Evolutionary conservation across 768 basidiomycete species (phyloP), one percentile per base, ranked within the genome.

Genomic region (Boletus fagicola): DNA sequence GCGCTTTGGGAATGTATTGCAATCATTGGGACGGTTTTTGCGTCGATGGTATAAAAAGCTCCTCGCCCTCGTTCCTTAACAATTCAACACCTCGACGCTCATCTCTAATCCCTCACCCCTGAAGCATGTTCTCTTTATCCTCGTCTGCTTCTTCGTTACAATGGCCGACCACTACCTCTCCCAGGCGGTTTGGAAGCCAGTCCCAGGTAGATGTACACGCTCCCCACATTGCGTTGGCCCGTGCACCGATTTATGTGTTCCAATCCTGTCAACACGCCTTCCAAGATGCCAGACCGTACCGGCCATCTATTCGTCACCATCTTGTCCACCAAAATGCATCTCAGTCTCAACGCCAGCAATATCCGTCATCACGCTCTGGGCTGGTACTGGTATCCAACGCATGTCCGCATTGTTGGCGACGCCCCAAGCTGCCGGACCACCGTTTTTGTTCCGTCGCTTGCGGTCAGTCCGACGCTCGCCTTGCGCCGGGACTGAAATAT

Each of bases 391-490:
- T 18, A 7, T 57, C 36, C 7, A 59, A 54, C 31, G 45, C 53
- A 9, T 68, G 68, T n/a, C 68, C 64, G 0, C 60, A 64, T 7
- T 68, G 68, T 47, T 35, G 26, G 42, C 20, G 26, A 42, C 39
- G 20, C 9, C 58, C 61, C 10, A 66, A 62, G 31, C 56, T 33
- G 18, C 58, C 59, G 9, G 35, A 68, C 18, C 56, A 58, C 20
- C 53, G 60, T 1, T 71, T 69, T 47, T 69, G 67, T 8, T 66
- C 68, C 5, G 15, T 51, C 18, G 15, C 26, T 9, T 71, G 68
- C 6, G 4, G 16, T 31, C 40, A 30, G 16, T 51, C 24, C 2
- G 64, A 62, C 4, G 61, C 64, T 13, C 49, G 40, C 7, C 54
- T 40, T 5, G 67, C 66, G 2, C 69, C 66, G 2, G 42, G 42